A percentile compares a stretch with the other conserved stretches of the same genome.
phyloP scores from a whole-genome alignment of 2,329 filamentous ascomycete species.

The Paradendryphiella salina region DNA sequence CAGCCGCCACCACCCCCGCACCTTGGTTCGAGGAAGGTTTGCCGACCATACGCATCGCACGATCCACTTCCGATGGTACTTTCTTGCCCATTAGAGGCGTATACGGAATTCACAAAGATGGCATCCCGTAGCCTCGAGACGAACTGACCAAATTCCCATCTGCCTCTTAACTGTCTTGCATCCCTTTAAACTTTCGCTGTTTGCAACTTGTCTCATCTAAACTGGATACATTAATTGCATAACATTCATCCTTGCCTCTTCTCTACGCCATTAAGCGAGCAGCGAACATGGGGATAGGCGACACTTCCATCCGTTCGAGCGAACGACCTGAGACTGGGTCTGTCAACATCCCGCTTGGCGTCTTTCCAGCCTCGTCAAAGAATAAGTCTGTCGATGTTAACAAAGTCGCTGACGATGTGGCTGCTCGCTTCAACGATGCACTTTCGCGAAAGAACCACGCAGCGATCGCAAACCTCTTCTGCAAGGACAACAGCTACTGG shows the following conservation, averaged over 20 bases:
- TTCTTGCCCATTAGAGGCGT: constrained; percentile 3
- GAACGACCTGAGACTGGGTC: constrained; percentile 58
- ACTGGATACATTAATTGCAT: neutral
- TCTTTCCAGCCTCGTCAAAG: constrained; percentile 46
- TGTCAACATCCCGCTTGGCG: constrained; percentile 56
- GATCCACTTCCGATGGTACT: neutral
- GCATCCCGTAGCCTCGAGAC: constrained; percentile 1
- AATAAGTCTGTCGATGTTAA: constrained; percentile 42
- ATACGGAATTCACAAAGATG: constrained; percentile 6
- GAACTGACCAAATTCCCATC: neutral
- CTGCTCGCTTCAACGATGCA: constrained; percentile 50
- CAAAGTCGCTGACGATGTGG: constrained; percentile 46
- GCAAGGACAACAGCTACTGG: constrained; percentile 59
- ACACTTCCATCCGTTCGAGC: constrained; percentile 43
- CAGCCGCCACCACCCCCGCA: constrained; percentile 13
- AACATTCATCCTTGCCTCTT: neutral
- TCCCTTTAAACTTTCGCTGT: neutral
- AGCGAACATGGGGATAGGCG: constrained; percentile 29
- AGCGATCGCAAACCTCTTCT: constrained; percentile 49
- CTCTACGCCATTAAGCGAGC: neutral
- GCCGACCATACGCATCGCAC: constrained; percentile 8
- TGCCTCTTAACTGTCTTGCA: neutral
- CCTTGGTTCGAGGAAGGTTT: constrained; percentile 14
- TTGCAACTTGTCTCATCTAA: neutral
- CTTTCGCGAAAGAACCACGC: constrained; percentile 46